Evolutionary conservation across 768 basidiomycete genomes (phyloP), one percentile per base, ranked within the genome.

Genomic region (Serendipita sp.): DNA sequence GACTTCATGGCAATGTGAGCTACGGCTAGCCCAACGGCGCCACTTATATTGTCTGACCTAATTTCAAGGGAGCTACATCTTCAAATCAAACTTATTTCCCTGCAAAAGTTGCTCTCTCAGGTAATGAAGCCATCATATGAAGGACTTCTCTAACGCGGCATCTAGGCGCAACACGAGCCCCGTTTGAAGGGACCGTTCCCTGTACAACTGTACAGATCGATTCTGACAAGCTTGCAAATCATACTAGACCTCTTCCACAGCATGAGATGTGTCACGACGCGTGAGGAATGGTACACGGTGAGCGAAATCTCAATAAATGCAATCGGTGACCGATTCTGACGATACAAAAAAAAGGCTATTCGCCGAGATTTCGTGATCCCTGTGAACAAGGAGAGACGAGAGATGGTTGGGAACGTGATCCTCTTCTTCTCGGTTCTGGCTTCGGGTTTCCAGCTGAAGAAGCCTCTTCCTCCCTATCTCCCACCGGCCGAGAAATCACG

Each of bases 141-240:
- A 20, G n/a, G n/a, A 28, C 9, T n/a, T n/a, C 7, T n/a, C 45
- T 28, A 3, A 20, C 45, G 7, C 9, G n/a, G 7, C n/a, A 9
- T 9, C n/a, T 48, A 33, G 24, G 87, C 96, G 0, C 85, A 86
- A 65, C 86, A 94, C 69, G 96, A 99, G 69, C 94, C 94, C 3
- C 85, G 96, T 31, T 72, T 97, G 63, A 99, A 98, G 70, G 96
- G 96, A 0, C 92, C 94, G 0, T 98, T 97, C 74, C 95, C 95
- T 1, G 81, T 89, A 16, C 73, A 81, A 53, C 75, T 93, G 7
- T 99, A 98, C 68, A 84, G 90, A 13, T 82, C 85, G 4, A 82
- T 92, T 65, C 75, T 92, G 73, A 85, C 83, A 1, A 87, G 88
- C 67, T 69, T 92, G 65, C 90, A 95, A 71, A 83, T 82, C 1